Conservation (phyloP, 2,329 filamentous ascomycete species). For the Trichoderma afroharzianum region DNA sequence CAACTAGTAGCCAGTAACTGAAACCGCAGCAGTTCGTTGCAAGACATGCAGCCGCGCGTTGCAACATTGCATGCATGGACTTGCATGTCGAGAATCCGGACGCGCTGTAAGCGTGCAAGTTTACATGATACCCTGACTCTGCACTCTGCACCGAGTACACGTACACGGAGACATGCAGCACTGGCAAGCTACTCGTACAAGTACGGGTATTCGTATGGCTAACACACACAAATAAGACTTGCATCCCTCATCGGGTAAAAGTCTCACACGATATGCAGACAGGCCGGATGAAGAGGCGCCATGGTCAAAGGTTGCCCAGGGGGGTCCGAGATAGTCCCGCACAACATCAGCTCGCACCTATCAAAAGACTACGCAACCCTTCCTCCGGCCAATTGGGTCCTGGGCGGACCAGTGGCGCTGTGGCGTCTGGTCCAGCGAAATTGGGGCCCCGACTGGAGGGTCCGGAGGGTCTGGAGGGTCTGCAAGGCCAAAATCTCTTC, state of each 20-base stretch:
- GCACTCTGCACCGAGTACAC: neutral
- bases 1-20: neutral
- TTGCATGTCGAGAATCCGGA: neutral
- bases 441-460: conserved; percentile 8
- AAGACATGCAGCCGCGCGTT: neutral
- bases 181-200: neutral
- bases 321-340: conserved; percentile 17
- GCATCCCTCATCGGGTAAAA: conserved; percentile 12
- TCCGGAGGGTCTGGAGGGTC: neutral
- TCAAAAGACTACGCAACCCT: conserved; percentile 15
- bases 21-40: neutral
- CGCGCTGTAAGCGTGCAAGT: neutral
- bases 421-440: conserved; percentile 17
- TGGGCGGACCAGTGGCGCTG: conserved; percentile 13
- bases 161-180: neutral
- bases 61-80: neutral
- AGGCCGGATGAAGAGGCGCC: neutral
- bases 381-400: conserved; percentile 16
- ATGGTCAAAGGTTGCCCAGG: conserved; percentile 1
- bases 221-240: neutral
- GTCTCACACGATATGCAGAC: neutral
- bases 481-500: conserved; percentile 7
- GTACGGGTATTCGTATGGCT: neutral
- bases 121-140: neutral
- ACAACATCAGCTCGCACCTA: conserved; percentile 10